These are phyloP conservation scores for Stephanodiscus minutulus DNA, from an alignment of 108 stramenopile genomes.

Conservation along the genomic window DNA sequence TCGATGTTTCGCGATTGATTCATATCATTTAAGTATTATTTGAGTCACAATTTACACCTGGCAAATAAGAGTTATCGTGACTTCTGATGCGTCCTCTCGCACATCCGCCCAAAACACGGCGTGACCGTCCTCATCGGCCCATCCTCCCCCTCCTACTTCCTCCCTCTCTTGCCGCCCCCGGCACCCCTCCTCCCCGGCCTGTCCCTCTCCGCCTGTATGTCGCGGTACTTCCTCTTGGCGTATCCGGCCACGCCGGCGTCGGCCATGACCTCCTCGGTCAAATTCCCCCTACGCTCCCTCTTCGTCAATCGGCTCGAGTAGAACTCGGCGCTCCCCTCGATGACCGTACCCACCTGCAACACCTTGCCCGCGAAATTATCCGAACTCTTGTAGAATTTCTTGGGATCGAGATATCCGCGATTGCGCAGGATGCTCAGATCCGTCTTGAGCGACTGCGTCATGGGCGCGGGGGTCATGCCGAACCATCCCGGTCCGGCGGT, in stretches of 20 bases:
- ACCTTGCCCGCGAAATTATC: constrained; percentile 61
- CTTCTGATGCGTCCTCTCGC: too few relatives aligned
- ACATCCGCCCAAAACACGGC: neutral
- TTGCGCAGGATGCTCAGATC: constrained; percentile 79
- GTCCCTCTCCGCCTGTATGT: constrained; percentile 66
- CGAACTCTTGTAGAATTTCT: constrained; percentile 93
- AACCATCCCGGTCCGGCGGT: constrained; percentile 83
- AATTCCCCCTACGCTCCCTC: constrained; percentile 76
- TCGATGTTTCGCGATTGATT: too few relatives aligned
- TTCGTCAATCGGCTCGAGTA: constrained; percentile 86
- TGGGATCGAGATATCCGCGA: constrained; percentile 94
- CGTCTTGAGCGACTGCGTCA: constrained; percentile 65
- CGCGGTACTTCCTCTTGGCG: constrained; percentile 66
- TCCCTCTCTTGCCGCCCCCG: constrained; percentile 1
- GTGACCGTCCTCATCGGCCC: neutral
- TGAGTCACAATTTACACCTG: too few relatives aligned
- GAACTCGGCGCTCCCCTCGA: constrained; percentile 86
- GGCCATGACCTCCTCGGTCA: constrained; percentile 92
- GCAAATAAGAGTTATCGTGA: too few relatives aligned
- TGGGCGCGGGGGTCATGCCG: constrained; percentile 61
- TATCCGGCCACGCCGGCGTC: constrained; percentile 56
- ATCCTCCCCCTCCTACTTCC: neutral
- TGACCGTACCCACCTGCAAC: constrained; percentile 85
- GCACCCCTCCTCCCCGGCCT: constrained; percentile 14
- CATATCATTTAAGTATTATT: too few relatives aligned